Evolutionary conservation across 2,329 filamentous ascomycete species (phyloP), one percentile per base, ranked within the genome.

Genomic region (Dissoconium aciculare): DNA sequence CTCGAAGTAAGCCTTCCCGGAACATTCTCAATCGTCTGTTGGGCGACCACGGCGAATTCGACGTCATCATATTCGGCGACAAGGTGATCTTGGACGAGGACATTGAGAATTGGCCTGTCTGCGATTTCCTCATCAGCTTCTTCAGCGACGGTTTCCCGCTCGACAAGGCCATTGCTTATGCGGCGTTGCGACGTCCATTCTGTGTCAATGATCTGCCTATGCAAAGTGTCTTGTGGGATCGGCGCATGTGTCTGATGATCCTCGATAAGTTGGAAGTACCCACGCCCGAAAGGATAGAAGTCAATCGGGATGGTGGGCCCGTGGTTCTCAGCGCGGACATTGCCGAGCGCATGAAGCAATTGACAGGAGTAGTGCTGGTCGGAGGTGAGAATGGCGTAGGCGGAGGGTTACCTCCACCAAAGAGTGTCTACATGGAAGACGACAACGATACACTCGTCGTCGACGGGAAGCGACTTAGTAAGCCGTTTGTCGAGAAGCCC

Each of bases 11-110:
- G 57, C 89, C 89, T 1, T 94, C 87, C 51, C 71, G 91, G 43
- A 95, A 93, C 50, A 98, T 98, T 44, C 62, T 98, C 36, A 95
- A 92, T 50, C 74, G 85, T 30, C 66, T 98, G 12, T 87, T 94
- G 42, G 74, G 80, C 17, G 87, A 89, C 43, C 85, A 91, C 42
- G 73, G 77, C 29, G 87, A 95, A 46, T 95, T 98, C 49, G 87
- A 98, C 48, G 85, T 95, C 14, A 78, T 92, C 38, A 87, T 98
- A 9, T 98, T 98, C 60, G 91, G 89, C 28, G 89, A 98, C 62
- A 98, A 98, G 59, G 87, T 94, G 26, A 98, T 98, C 44, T 66
- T 98, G 19, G 89, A 98, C 50, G 89, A 98, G 69, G 81, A 80
- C 39, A 78, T 94, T 33, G 84, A 92, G 57, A 92, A 94, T 52